Evolutionary conservation across 768 basidiomycete species (phyloP), one percentile per base, ranked within the genome.

Genomic region (Chiua virens): DNA sequence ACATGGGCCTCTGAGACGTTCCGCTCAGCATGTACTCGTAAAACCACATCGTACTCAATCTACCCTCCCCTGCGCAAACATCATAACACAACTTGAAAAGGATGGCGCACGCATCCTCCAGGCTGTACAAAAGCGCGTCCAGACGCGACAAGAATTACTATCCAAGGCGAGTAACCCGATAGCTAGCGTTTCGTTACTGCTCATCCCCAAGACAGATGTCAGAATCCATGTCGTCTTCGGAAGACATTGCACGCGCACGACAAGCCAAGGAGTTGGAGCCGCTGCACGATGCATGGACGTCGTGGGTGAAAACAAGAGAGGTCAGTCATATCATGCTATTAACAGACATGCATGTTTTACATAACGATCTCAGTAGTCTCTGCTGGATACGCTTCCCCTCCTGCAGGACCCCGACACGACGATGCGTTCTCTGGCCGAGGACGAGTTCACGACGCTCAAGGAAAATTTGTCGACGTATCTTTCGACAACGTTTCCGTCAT

Each of bases 401-500:
- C 79, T 92, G 3, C 62, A 73, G 32, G 94, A 96, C 60, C 71
- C 85, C 0, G 94, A 96, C 60, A 77, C 83, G 2, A 71, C 79
- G 3, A 86, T 98, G 79, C 86, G 86, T 6, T 66, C 79, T 8
- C 75, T 97, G 49, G 92, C 92, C 0, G 59, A 68, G 1, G 85
- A 87, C 32, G 92, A 94, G 60, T 78, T 84, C 53, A 62, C 65
- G 4, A 47, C 69, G 4, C 78, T 90, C 42, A 65, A 72, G 3
- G 50, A 60, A 18, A 64, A 59, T 42, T 59, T 65, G 25, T 69
- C 59, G 45, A 43, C 23, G 5, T 56, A 67, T 47, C 61, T 71
- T 42, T 58, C 69, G 8, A 55, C 58, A 2, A 81, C 76, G 0
- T 84, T 95, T 59, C 90, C 92, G 0, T 58, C 77, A 1, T 77